Evolutionary conservation across 2,329 filamentous ascomycete genomes (phyloP).

Genomic region (Penicillium sp.): DNA sequence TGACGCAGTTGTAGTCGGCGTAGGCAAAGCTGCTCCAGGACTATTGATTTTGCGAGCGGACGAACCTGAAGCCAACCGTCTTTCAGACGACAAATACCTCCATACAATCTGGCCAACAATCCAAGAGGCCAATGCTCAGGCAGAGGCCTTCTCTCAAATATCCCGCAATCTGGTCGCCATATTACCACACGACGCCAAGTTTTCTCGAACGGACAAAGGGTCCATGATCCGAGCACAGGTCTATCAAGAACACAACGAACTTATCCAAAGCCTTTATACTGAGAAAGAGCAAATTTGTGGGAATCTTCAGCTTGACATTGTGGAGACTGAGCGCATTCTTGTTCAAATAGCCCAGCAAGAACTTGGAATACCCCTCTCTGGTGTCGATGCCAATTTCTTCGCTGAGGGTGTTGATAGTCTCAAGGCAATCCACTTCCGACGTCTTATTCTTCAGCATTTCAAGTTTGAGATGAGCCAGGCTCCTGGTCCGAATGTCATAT

Average conservation of each 20-base stretch:
- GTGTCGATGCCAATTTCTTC: conserved; percentile 42
- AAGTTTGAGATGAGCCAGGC: conserved; percentile 28
- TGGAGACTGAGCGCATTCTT: conserved; percentile 34
- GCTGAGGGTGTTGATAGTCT: conserved; percentile 47
- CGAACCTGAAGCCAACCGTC: conserved; percentile 13
- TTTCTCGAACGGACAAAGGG: conserved; percentile 54
- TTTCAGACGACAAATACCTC: conserved; percentile 35
- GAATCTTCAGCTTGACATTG: conserved; percentile 31
- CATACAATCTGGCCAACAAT: conserved; percentile 38
- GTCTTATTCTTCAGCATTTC: conserved; percentile 40
- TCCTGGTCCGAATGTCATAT: conserved; percentile 41
- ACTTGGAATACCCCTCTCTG: conserved; percentile 31
- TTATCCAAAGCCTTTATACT: conserved; percentile 40
- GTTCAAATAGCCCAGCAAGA: conserved; percentile 28
- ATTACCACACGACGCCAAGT: conserved; percentile 35
- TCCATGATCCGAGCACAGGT: conserved; percentile 52
- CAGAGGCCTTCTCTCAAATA: conserved; percentile 46
- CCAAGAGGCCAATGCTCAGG: conserved; percentile 37
- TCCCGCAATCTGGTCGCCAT: conserved; percentile 41
- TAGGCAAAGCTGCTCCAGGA: conserved; percentile 25
- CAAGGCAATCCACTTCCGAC: conserved; percentile 46
- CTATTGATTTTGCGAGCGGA: conserved; percentile 27
- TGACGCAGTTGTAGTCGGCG: conserved; percentile 32
- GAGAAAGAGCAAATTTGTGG: conserved; percentile 18
- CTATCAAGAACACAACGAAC: conserved; percentile 43